phyloP scores from a whole-genome alignment of 2,329 filamentous ascomycete species.

The Claviceps purpurea region DNA sequence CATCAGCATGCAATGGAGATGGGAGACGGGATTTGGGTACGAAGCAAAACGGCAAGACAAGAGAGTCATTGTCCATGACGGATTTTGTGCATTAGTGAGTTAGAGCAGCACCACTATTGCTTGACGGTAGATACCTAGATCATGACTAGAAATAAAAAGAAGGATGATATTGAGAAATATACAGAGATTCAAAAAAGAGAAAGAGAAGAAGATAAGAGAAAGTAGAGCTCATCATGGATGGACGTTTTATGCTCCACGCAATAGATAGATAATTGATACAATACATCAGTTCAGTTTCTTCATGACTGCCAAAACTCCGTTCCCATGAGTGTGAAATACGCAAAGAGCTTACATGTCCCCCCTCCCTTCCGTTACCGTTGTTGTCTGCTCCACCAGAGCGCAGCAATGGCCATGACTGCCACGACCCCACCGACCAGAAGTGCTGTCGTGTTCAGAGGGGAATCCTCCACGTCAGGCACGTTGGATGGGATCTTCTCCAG shows the following conservation, averaged over 20 bases:
- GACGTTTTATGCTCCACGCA: neutral
- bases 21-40: too few relatives aligned
- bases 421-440: conserved; percentile 21
- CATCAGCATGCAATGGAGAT: too few relatives aligned
- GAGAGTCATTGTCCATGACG: too few relatives aligned
- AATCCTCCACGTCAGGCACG: conserved; percentile 16
- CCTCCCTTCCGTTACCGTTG: conserved; percentile 6
- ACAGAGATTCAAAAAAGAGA: neutral
- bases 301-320: conserved; percentile 2
- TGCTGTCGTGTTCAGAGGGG: conserved; percentile 16
- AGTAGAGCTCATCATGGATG: neutral
- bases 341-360: neutral
- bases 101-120: too few relatives aligned
- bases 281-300: neutral
- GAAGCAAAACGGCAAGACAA: too few relatives aligned
- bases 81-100: too few relatives aligned
- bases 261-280: neutral
- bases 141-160: neutral
- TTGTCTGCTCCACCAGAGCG: conserved; percentile 22
- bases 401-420: conserved; percentile 25
- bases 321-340: conserved; percentile 3
- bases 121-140: too few relatives aligned
- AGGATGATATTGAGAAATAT: neutral
- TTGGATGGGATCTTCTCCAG: conserved; percentile 21
- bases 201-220: neutral